These are phyloP conservation scores for Eutrema yunnanense DNA, from an alignment of 345 rosid species.

Conservation along the genomic window DNA sequence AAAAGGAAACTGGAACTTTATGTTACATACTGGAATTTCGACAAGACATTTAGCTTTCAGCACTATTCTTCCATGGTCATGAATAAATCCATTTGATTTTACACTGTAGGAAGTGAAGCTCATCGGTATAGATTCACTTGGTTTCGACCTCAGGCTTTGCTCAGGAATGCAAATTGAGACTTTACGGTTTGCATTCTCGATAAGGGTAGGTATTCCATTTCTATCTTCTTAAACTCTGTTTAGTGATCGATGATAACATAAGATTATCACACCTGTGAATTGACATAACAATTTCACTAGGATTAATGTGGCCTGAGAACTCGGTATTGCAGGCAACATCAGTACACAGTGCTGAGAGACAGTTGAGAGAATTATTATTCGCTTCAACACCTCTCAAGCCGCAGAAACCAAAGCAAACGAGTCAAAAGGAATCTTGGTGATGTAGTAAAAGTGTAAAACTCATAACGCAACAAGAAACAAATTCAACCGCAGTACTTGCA, in stretches of 20 bases:
- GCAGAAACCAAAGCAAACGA: conserved; percentile 40
- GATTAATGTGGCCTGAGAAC: background rate
- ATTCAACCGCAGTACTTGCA: background rate
- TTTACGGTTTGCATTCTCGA: conserved; percentile 57
- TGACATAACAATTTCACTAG: background rate
- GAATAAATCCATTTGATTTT: background rate
- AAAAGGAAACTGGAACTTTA: background rate
- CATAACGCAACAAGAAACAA: background rate
- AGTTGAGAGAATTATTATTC: conserved; percentile 65
- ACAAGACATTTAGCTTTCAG: background rate
- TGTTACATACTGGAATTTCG: background rate
- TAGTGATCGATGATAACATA: background rate
- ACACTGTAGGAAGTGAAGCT: conserved; percentile 63
- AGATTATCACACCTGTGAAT: background rate
- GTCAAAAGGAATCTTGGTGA: conserved; percentile 38
- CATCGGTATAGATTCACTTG: conserved; percentile 66
- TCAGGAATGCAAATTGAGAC: conserved; percentile 80
- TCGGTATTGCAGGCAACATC: conserved; percentile 70
- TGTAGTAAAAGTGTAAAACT: background rate
- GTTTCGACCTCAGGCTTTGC: conserved; percentile 79
- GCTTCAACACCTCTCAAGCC: conserved; percentile 34
- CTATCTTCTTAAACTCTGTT: background rate
- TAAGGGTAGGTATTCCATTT: conserved; percentile 35
- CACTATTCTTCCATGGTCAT: background rate
- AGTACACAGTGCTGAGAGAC: conserved; percentile 60